A percentile compares a stretch with the other conserved stretches of the same genome.
Evolutionary conservation across 495 filamentous ascomycete genomes (phyloP).

Genomic region (Neurospora sp.): DNA sequence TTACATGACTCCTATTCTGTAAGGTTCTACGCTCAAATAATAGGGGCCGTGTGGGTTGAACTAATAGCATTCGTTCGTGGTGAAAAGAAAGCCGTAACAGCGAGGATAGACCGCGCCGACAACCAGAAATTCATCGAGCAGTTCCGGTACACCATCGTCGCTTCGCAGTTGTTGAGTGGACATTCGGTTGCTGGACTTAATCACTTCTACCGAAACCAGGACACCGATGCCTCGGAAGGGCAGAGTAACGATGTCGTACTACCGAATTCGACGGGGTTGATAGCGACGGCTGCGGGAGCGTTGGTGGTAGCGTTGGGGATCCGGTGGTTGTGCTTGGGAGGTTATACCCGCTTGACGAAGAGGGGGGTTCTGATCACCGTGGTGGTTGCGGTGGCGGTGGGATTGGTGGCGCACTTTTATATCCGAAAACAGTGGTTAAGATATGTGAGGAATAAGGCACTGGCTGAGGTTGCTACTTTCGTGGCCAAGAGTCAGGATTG

Average conservation of each 20-base stretch:
- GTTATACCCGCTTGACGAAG: constrained; percentile 37
- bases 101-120: constrained; percentile 68
- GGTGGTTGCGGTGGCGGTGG: constrained; percentile 43
- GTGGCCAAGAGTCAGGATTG: constrained; percentile 71
- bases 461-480: constrained; percentile 63
- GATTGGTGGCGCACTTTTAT: constrained; percentile 57
- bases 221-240: background rate
- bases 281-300: constrained; percentile 42
- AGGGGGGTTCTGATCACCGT: constrained; percentile 37
- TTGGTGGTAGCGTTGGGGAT: constrained; percentile 65
- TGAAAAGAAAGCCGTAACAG: constrained; percentile 49
- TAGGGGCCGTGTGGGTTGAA: background rate
- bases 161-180: constrained; percentile 79
- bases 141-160: constrained; percentile 90
- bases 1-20: constrained; percentile 29
- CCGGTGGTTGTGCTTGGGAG: constrained; percentile 51
- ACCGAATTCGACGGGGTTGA: constrained; percentile 31
- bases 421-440: constrained; percentile 76
- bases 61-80: constrained; percentile 5
- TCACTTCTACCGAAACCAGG: constrained; percentile 6
- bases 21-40: background rate
- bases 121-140: constrained; percentile 86
- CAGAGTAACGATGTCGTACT: background rate
- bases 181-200: constrained; percentile 32
- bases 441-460: constrained; percentile 65